Conservation (phyloP, 2,329 filamentous ascomycete genomes). For the Penicillium sp. region DNA sequence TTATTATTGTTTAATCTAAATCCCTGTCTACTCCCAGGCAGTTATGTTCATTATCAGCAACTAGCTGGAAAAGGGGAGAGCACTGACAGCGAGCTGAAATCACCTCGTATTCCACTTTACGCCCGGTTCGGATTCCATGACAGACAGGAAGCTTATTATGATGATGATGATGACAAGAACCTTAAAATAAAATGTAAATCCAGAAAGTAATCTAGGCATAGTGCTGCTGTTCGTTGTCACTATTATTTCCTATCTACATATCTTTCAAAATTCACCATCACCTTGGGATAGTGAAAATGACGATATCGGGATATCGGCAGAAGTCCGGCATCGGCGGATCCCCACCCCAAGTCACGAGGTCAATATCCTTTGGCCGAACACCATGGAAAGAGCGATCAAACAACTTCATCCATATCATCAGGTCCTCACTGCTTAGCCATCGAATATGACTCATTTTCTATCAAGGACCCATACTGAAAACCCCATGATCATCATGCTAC, state of each 20-base stretch:
- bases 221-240: neutral
- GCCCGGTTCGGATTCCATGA: neutral
- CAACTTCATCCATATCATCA: neutral
- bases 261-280: neutral
- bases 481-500: neutral
- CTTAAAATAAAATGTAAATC: neutral
- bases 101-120: constrained; percentile 3
- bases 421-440: neutral
- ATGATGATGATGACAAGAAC: neutral
- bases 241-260: neutral
- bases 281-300: neutral
- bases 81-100: constrained; percentile 1
- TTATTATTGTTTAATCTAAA: neutral
- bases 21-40: neutral
- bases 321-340: neutral
- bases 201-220: neutral
- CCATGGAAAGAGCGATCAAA: neutral
- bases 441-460: neutral
- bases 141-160: neutral
- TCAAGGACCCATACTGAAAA: neutral
- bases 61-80: neutral
- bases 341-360: constrained; percentile 1
- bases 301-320: neutral
- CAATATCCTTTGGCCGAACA: too few relatives aligned
- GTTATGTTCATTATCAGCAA: neutral